These are phyloP conservation scores for Ogataea thermomethanolica DNA, from an alignment of 805 yeast species.

Conservation along the genomic window DNA sequence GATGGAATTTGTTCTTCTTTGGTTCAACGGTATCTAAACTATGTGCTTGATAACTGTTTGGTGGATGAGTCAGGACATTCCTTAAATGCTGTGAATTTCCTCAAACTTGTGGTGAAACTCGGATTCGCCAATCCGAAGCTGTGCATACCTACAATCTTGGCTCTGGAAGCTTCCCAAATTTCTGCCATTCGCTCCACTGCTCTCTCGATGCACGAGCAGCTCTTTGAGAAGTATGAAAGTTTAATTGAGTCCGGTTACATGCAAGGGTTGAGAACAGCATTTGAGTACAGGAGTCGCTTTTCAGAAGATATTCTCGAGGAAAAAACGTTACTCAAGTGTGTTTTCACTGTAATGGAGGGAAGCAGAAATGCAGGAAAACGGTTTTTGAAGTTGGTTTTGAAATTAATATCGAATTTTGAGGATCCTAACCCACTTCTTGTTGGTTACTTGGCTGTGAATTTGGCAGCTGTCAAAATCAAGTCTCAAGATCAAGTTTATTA, in stretches of 20 bases:
- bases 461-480: conserved; percentile 38
- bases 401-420: conserved; percentile 29
- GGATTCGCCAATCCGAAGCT: conserved; percentile 76
- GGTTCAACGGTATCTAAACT: conserved; percentile 56
- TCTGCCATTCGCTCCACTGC: conserved; percentile 46
- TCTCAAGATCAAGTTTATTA: conserved; percentile 51
- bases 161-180: conserved; percentile 55
- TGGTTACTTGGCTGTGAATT: conserved; percentile 36
- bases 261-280: conserved; percentile 59
- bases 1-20: conserved; percentile 76
- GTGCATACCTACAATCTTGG: conserved; percentile 66
- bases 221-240: conserved; percentile 67
- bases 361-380: conserved; percentile 40
- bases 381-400: conserved; percentile 35
- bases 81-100: conserved; percentile 48
- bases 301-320: conserved; percentile 30
- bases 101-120: conserved; percentile 52
- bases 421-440: conserved; percentile 27
- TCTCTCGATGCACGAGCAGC: conserved; percentile 45
- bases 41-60: conserved; percentile 48
- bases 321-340: conserved; percentile 34
- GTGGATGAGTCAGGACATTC: conserved; percentile 43
- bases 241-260: conserved; percentile 62
- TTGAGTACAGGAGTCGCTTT: conserved; percentile 37
- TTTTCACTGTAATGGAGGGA: conserved; percentile 42